These are phyloP conservation scores for Pholiota microspora DNA, from an alignment of 768 basidiomycete species.

Conservation along the genomic window DNA sequence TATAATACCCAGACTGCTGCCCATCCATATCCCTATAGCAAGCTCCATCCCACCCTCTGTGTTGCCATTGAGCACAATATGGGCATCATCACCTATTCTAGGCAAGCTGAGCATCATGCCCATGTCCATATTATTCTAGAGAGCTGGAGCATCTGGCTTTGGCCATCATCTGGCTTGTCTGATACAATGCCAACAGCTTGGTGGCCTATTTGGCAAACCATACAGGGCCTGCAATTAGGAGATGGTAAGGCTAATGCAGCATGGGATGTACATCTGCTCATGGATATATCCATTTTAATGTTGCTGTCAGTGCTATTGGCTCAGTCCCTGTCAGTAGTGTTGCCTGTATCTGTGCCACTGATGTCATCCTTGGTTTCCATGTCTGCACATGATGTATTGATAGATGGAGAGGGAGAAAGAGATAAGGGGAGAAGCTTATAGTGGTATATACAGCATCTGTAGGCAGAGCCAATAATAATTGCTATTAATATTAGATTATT, in stretches of 20 bases:
- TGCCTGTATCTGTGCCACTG: background rate
- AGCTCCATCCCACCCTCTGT: slow-evolving; percentile 34
- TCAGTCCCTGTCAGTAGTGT: background rate
- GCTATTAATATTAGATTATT: slow-evolving; percentile 7
- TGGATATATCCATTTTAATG: slow-evolving; percentile 37
- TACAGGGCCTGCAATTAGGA: slow-evolving; percentile 26
- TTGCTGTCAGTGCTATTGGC: slow-evolving; percentile 34
- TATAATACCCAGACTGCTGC: slow-evolving; percentile 1
- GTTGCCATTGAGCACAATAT: slow-evolving; percentile 15
- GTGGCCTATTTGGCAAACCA: slow-evolving; percentile 21
- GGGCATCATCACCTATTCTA: slow-evolving; percentile 13
- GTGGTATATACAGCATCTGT: slow-evolving; percentile 24
- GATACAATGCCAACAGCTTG: slow-evolving; percentile 41
- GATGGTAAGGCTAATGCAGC: slow-evolving; percentile 32
- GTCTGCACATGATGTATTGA: slow-evolving; percentile 56
- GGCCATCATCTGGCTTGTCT: slow-evolving; percentile 27
- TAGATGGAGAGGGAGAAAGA: slow-evolving; percentile 40
- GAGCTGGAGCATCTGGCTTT: slow-evolving; percentile 22
- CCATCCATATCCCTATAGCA: slow-evolving; percentile 14
- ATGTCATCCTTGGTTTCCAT: slow-evolving; percentile 77
- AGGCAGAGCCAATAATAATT: slow-evolving; percentile 13
- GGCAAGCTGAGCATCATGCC: slow-evolving; percentile 8
- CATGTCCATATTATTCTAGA: slow-evolving; percentile 15
- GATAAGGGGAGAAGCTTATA: slow-evolving; percentile 28
- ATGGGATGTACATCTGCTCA: slow-evolving; percentile 22